phyloP scores from a whole-genome alignment of 1,139 yeast species.

The Debaryomyces udenii region DNA sequence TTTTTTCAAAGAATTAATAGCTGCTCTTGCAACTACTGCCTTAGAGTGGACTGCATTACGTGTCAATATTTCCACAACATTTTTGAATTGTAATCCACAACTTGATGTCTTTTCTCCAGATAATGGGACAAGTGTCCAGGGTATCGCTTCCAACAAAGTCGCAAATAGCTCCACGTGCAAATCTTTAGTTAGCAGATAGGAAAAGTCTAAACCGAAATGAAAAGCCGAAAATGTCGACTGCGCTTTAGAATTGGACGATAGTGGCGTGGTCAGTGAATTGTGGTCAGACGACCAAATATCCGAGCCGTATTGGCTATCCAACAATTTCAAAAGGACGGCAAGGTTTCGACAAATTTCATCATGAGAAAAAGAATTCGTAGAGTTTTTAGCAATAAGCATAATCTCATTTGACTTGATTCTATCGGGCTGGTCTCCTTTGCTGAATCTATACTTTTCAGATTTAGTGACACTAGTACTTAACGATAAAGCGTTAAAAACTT shows the following conservation, averaged over 20 bases:
- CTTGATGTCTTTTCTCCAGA: conserved; percentile 27
- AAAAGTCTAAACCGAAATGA: conserved; percentile 55
- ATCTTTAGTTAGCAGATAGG: conserved; percentile 33
- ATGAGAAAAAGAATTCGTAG: conserved; percentile 59
- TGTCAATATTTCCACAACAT: conserved; percentile 71
- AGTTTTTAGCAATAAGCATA: conserved; percentile 41
- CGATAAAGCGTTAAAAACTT: conserved; percentile 33
- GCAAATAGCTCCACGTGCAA: conserved; percentile 67
- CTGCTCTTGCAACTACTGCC: conserved; percentile 60
- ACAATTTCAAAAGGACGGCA: conserved; percentile 55
- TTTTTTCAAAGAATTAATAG: conserved; percentile 62
- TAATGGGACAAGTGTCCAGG: conserved; percentile 61
- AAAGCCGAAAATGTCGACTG: conserved; percentile 45
- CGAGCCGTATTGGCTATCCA: conserved; percentile 68
- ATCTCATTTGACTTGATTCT: conserved; percentile 27
- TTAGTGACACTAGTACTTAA: not conserved
- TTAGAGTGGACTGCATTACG: conserved; percentile 76
- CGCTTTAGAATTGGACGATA: conserved; percentile 19
- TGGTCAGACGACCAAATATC: conserved; percentile 29
- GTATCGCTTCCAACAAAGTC: conserved; percentile 65
- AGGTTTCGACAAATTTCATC: conserved; percentile 75
- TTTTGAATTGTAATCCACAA: conserved; percentile 57
- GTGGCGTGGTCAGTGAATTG: conserved; percentile 19
- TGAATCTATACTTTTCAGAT: not conserved
- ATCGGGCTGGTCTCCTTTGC: conserved; percentile 7